Evolutionary conservation across 2,329 filamentous ascomycete species (phyloP), one percentile per base, ranked within the genome.

Genomic region (Rutstroemia sp.): DNA sequence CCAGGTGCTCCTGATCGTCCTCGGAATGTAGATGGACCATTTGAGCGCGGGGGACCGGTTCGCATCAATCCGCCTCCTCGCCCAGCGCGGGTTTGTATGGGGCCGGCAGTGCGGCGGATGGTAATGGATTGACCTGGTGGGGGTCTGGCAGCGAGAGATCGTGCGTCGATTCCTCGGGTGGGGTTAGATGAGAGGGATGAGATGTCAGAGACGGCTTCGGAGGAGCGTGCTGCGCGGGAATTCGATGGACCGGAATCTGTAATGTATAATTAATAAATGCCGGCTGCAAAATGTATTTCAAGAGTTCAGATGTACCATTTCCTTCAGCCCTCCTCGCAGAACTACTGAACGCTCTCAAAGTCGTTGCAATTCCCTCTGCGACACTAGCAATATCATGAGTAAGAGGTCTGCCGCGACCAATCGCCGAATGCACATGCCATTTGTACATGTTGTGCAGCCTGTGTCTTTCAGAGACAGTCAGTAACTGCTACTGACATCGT

Each of bases 341-440:
- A 46, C 65, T 57, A 21, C 64, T 66, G 52, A 71, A 70, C n/a
- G 64, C 62, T 51, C 68, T 67, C 53, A 69, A 58, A 5, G 62
- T 67, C 34, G 64, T 63, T 2, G 64, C 60, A 57, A 70, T 70
- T 16, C 68, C 67, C 58, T 70, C 68, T 38, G 62, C 55, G 23
- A 68, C 64, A 56, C 60, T 64, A 1, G 57, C 42, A 27, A 69
- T 45, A 50, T 69, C 67, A 62, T 59, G 57, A 17, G 59, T 56
- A 10, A 60, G 34, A 56, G 67, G 68, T 57, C 68, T 63, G 0
- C 62, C 60, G 25, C 65, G 64, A 41, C 67, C 64, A 63, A 69
- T 59, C 39, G 67, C 63, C 23, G 67, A 67, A 48, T 68, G 60
- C 34, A 65, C 60, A 62, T 70, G 69, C 67, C 69, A 68, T 64